Conservation (phyloP, 495 filamentous ascomycete genomes). For the Daldinia vernicosa region DNA sequence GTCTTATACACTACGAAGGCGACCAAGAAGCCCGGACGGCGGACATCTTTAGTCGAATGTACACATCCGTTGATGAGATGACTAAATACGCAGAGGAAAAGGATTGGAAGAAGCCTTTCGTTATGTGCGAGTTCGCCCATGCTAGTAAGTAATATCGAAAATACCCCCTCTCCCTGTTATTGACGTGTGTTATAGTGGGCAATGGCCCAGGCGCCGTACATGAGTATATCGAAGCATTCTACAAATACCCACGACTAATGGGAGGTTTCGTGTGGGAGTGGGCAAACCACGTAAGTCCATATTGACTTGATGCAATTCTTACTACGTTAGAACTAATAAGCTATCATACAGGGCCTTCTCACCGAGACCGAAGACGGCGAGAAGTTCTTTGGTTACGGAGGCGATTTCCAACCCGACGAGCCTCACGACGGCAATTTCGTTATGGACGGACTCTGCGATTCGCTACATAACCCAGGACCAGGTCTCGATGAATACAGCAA, state of each 20-base stretch:
- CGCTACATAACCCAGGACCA: slow-evolving; percentile 66
- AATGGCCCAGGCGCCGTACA: slow-evolving; percentile 74
- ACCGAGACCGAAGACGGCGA: slow-evolving; percentile 63
- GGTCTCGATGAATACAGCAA: slow-evolving; percentile 72
- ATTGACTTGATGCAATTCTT: not conserved
- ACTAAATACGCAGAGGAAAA: slow-evolving; percentile 52
- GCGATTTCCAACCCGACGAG: slow-evolving; percentile 71
- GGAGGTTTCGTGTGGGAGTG: slow-evolving; percentile 83
- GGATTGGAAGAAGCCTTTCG: slow-evolving; percentile 62
- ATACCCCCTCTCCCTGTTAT: not conserved
- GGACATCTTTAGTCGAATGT: slow-evolving; percentile 76
- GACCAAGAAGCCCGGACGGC: slow-evolving; percentile 67
- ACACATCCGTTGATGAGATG: slow-evolving; percentile 62
- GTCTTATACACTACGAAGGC: slow-evolving; percentile 74
- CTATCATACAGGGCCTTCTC: slow-evolving; percentile 57
- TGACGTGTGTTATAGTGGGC: slow-evolving; percentile 58
- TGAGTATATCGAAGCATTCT: slow-evolving; percentile 75
- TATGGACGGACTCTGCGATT: slow-evolving; percentile 70
- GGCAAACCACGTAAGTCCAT: slow-evolving; percentile 67
- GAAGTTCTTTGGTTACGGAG: slow-evolving; percentile 73
- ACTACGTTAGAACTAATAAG: slow-evolving; percentile 1
- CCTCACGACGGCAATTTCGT: slow-evolving; percentile 76
- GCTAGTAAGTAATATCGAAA: slow-evolving; percentile 52
- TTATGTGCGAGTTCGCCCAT: slow-evolving; percentile 76
- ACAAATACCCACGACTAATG: slow-evolving; percentile 68